Evolutionary conservation across 1,139 yeast species (phyloP).

Genomic region (Candida frijolesensis): DNA sequence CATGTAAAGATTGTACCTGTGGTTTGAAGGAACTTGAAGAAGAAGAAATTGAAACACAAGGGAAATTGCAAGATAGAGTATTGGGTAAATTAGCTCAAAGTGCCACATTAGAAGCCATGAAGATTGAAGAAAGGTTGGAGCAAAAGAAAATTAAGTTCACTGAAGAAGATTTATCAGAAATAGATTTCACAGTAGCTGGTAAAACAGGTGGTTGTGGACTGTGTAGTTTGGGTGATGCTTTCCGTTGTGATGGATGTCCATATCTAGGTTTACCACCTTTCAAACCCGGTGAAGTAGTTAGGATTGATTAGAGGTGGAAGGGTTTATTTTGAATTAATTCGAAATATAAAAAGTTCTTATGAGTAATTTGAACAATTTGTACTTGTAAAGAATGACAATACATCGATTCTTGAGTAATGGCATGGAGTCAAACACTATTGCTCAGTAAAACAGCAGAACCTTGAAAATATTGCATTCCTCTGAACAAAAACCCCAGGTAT

Average conservation of each 20-base stretch:
- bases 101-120: conserved; percentile 56
- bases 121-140: conserved; percentile 52
- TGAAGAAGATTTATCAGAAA: conserved; percentile 73
- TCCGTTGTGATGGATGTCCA: conserved; percentile 98
- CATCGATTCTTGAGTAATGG: no score
- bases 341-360: no score
- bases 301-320: not conserved
- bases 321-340: no score
- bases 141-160: conserved; percentile 53
- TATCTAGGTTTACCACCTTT: conserved; percentile 95
- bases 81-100: conserved; percentile 52
- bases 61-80: conserved; percentile 45
- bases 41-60: conserved; percentile 50
- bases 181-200: conserved; percentile 94
- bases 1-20: conserved; percentile 98
- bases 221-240: conserved; percentile 96
- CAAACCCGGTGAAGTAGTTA: conserved; percentile 85
- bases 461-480: no score
- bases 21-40: conserved; percentile 86
- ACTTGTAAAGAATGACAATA: no score
- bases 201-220: conserved; percentile 97
- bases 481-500: no score
- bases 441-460: no score
- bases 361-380: no score
- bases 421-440: no score